phyloP scores from a whole-genome alignment of 2,329 filamentous ascomycete species.

The Kalmusia sp. region DNA sequence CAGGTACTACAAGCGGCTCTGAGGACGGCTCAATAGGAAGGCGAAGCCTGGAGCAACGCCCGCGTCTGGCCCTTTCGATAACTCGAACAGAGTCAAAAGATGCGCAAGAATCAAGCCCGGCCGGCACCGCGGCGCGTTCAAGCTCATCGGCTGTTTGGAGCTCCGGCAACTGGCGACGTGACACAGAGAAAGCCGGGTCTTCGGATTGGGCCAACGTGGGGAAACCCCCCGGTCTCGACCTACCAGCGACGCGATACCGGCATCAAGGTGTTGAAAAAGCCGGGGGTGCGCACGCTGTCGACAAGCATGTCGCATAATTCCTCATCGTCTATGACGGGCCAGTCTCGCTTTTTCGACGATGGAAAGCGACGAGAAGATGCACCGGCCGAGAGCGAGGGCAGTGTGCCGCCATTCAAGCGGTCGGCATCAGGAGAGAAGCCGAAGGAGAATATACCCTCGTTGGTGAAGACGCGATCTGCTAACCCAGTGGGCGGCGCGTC shows the following conservation, averaged over 20 bases:
- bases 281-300: conserved; percentile 59
- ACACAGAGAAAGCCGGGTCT: conserved; percentile 45
- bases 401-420: conserved; percentile 33
- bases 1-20: conserved; percentile 23
- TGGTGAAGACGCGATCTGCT: conserved; percentile 63
- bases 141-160: conserved; percentile 54
- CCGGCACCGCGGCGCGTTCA: conserved; percentile 31
- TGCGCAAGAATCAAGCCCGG: conserved; percentile 23
- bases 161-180: conserved; percentile 59
- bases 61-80: conserved; percentile 25
- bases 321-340: conserved; percentile 36
- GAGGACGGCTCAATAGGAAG: conserved; percentile 38
- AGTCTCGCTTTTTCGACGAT: conserved; percentile 59
- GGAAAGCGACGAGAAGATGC: conserved; percentile 46
- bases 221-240: conserved; percentile 63
- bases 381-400: conserved; percentile 24
- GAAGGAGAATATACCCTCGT: conserved; percentile 45
- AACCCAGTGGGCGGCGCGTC: conserved; percentile 94
- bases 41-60: conserved; percentile 41
- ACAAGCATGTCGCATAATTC: conserved; percentile 27
- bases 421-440: conserved; percentile 39
- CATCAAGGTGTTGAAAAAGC: conserved; percentile 92
- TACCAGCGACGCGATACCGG: conserved; percentile 75
- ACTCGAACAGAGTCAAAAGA: conserved; percentile 31
- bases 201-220: conserved; percentile 64